Base-by-base conservation (phyloP, 1,139 yeast species). In the Sugiyamaella sp. region DNA sequence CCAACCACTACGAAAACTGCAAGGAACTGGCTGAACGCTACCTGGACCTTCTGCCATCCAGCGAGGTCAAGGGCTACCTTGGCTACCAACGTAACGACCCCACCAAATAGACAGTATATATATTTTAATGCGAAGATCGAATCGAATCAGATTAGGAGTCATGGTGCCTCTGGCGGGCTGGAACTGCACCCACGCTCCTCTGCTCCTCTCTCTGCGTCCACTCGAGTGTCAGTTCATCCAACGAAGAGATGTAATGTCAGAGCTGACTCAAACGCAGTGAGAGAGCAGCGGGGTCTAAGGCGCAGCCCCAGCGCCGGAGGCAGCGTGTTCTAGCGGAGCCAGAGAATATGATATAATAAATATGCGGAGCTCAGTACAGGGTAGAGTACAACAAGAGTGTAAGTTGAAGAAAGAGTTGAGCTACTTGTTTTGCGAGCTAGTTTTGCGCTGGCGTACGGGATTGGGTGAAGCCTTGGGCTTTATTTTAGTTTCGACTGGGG, bases 41-140 rank as follows among this genome's bases (percentile, higher is more conserved):
- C 72, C 74, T 87, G 77, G 87, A 85, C 66, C 78, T 86, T 86
- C 76, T 86, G 57, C 91, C 89, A 59, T 73, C 77, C 49, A 80
- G 85, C 64, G 81, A 84, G 62, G 78, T 85, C 58, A 79, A 81
- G 64, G 95, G 95, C 45, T 86, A 79, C 72, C 75, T 85, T 70
- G 91, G 89, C 19, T 87, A 87, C 76, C 95, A 87, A 73, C 85
- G 87, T 80, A 86, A 86, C 73, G 95, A 87, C 70, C 91, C 91
- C 51, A 77, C 87, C 50, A 85, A 86, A 75, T 86, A 75, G 71
- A 40, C 22, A 12, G 22, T 25, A 19, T 37, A 46, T 46, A 32
- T 44, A 44, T 17, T 14, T 32, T 41, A 41, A 25, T 25, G 29
- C 29, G 29, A 25, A 10, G 35, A 29, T 4, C n/a, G 35, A 12